phyloP scores from a whole-genome alignment of 805 yeast genomes.

The Naumovozyma baii region DNA sequence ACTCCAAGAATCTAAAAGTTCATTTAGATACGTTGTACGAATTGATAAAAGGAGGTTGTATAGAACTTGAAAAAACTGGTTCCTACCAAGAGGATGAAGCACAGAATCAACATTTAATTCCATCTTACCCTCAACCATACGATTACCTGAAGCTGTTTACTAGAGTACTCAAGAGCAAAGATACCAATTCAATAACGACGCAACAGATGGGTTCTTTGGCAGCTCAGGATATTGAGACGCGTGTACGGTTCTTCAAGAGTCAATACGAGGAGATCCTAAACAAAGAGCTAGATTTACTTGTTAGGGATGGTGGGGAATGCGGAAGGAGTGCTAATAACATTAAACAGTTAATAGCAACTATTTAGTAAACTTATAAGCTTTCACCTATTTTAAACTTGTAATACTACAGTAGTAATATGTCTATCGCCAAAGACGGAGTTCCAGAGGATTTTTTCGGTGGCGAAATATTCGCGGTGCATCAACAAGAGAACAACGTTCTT shows the following conservation, averaged over 20 bases:
- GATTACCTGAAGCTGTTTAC: slow-evolving; percentile 52
- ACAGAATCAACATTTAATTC: slow-evolving; percentile 39
- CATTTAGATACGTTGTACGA: slow-evolving; percentile 33
- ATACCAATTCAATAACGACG: slow-evolving; percentile 6
- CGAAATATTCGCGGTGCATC: not conserved
- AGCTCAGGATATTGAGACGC: slow-evolving; percentile 20
- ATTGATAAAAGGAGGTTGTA: slow-evolving; percentile 38
- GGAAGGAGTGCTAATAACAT: slow-evolving; percentile 41
- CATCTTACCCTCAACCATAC: slow-evolving; percentile 52
- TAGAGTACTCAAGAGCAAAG: slow-evolving; percentile 29
- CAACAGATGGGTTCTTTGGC: slow-evolving; percentile 4
- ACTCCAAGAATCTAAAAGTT: slow-evolving; percentile 17
- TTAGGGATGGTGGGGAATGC: slow-evolving; percentile 65
- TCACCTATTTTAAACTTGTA: too few relatives aligned
- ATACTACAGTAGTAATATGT: too few relatives aligned
- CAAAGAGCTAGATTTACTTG: slow-evolving; percentile 40
- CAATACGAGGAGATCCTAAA: slow-evolving; percentile 41
- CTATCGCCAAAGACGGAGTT: too few relatives aligned
- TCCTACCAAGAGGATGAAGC: slow-evolving; percentile 1
- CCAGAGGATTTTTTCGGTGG: slow-evolving; percentile 1
- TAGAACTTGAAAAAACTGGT: slow-evolving; percentile 1
- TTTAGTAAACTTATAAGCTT: not conserved
- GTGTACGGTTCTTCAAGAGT: slow-evolving; percentile 37
- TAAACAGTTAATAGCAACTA: slow-evolving; percentile 11
- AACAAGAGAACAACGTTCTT: not conserved